Percentiles rank a stretch among this genome's conserved stretches.
phyloP scores from a whole-genome alignment of 257 asterid species.

The Voacanga thouarsii region DNA sequence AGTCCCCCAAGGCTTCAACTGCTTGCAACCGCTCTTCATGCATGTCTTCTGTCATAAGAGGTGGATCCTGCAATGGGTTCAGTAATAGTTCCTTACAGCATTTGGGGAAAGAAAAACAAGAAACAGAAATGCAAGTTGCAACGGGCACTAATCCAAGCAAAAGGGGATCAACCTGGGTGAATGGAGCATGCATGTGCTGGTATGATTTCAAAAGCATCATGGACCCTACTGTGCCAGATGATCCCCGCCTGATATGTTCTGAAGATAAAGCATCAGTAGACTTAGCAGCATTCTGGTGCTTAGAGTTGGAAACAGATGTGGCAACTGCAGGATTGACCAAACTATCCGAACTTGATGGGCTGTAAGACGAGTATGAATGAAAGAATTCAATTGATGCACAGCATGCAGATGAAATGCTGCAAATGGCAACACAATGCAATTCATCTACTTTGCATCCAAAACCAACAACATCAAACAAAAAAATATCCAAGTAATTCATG shows the following conservation, averaged over 20 bases:
- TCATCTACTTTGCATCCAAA: neutral
- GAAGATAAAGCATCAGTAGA: conserved; percentile 29
- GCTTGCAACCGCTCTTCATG: conserved; percentile 89
- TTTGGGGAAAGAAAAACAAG: neutral
- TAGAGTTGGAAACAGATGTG: conserved; percentile 18
- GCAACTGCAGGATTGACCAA: conserved; percentile 16
- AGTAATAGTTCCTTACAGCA: conserved; percentile 11
- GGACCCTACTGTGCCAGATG: conserved; percentile 52
- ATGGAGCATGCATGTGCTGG: conserved; percentile 71
- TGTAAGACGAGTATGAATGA: conserved; percentile 24
- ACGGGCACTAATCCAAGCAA: conserved; percentile 17
- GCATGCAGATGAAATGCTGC: conserved; percentile 2
- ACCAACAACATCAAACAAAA: neutral
- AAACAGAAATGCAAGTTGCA: conserved; percentile 7
- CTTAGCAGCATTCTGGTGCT: conserved; percentile 22
- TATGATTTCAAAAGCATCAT: conserved; percentile 75
- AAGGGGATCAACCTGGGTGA: conserved; percentile 62
- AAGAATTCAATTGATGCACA: neutral
- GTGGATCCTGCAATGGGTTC: conserved; percentile 59
- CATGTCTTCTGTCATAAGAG: conserved; percentile 96
- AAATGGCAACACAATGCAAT: neutral
- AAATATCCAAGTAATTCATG: neutral
- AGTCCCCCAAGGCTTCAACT: conserved; percentile 70
- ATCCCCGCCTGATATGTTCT: conserved; percentile 49
- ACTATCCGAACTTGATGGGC: conserved; percentile 27